Evolutionary conservation across 441 rosid genomes (phyloP), one percentile per base, ranked within the genome.

Genomic region (Gossypium schwendimanii): DNA sequence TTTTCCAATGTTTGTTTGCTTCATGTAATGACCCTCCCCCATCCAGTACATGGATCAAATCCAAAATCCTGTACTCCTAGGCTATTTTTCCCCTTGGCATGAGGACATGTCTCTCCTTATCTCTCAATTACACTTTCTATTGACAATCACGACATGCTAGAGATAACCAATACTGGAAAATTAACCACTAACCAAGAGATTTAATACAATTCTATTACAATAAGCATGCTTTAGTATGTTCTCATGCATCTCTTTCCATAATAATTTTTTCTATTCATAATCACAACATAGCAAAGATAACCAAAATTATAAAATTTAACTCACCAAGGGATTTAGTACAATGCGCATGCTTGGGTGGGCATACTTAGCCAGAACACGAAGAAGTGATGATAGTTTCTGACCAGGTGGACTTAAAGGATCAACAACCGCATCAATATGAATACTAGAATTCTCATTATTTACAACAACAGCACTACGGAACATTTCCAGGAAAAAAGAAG

Each of bases 381-480:
- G 97, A 85, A 96, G 87, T 9, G 97, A 84, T 76, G 97, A 89
- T 73, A 96, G 80, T 81, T 92, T 93, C 83, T 96, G 98, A 76
- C 98, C 98, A 54, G 80, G 62, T 65, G 96, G 87, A 82, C 98
- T 91, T 75, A 96, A 80, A 71, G 99, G 99, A 87, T 96, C 99
- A 75, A 96, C 63, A 70, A 96, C 97, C 52, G 96, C 98, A 85
- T 93, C 99, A 50, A 96, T 84, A 79, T 96, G 99, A 80, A 96
- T 77, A 69, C 87, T 82, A 59, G 97, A 79, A 80, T 89, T 85
- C 83, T 87, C 98, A 81, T 88, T 84, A 28, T 57, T 57, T 21
- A 57, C 31, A 57, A 57, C 61, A 57, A 57, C 61, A 23, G 61
- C 61, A 62, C 85, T 87, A 44, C 88, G 70, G 88, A 77, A 64